Evolutionary conservation across 441 rosid genomes (phyloP), one percentile per base, ranked within the genome.

Genomic region (Metrosideros polymorpha): DNA sequence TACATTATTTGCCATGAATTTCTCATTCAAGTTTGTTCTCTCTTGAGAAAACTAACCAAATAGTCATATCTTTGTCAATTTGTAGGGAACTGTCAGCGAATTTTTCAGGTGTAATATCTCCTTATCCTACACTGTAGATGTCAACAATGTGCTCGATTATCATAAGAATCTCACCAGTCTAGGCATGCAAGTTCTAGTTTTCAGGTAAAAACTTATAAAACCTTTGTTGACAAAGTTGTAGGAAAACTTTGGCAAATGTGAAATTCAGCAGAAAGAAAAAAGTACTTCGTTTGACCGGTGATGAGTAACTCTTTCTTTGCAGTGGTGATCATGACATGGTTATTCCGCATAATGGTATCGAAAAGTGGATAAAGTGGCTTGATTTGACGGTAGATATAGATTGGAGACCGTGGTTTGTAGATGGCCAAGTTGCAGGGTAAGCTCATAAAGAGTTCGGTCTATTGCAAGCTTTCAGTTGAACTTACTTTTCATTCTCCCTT

Each of bases 261-360:
- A 57, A 25, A 35, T 43, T 49, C 54, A 43, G 14, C 29, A 19
- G 6, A 63, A 32, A 35, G 14, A 18, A 52, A 35, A 66, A 6
- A 22, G 22, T 22, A 39, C 47, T 24, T 32, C 2, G 32, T 57
- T 43, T 77, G 0, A 42, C 3, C 4, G 6, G 47, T 25, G 63
- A 35, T 24, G 85, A 39, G 19, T 35, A 19, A 24, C 29, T 35
- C 29, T 39, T 52, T 22, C 24, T 25, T 66, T 43, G 49, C 85
- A 89, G 90, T 42, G 90, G 90, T 12, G 90, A 89, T 84, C 90
- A 89, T 27, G 90, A 89, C 87, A 89, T 89, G 90, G 85, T 83
- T 47, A 59, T 89, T 10, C 89, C 90, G 3, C 87, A 87, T 56
- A 85, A 84, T 12, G 89, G 84, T 3, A 51, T 87, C 50, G 87